A percentile compares a stretch with the other conserved stretches of the same genome.
phyloP scores from a whole-genome alignment of 352 stramenopile species.

The Hyaloperonospora arabidopsidis region DNA sequence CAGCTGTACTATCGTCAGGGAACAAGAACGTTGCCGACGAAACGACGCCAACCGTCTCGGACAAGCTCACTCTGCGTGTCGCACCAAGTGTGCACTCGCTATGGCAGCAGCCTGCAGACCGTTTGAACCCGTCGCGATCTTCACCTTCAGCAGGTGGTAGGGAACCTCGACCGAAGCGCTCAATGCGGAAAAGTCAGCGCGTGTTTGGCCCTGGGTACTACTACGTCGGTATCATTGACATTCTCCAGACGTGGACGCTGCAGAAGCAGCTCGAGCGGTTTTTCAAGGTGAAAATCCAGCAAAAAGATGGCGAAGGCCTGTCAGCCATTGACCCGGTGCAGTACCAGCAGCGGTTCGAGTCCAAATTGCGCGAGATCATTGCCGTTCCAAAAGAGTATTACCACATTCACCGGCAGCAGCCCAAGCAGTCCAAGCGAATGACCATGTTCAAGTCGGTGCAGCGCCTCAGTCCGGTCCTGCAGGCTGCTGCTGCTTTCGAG shows the following conservation, averaged over 20 bases:
- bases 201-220: conserved; percentile 83
- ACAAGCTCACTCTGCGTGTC: conserved; percentile 10
- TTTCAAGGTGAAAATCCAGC: conserved; percentile 70
- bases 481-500: conserved; percentile 29
- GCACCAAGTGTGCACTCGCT: conserved; percentile 32
- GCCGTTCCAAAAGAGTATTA: conserved; percentile 57
- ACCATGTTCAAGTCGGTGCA: conserved; percentile 28
- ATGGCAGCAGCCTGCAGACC: conserved; percentile 15
- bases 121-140: conserved; percentile 21
- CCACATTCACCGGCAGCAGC: conserved; percentile 9
- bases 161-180: conserved; percentile 30
- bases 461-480: conserved; percentile 30
- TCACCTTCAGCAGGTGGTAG: conserved; percentile 9
- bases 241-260: conserved; percentile 84
- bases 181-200: conserved; percentile 65
- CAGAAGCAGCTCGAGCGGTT: conserved; percentile 79
- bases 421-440: conserved; percentile 13
- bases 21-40: conserved; percentile 14
- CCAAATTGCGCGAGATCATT: conserved; percentile 77
- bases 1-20: conserved; percentile 11
- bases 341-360: conserved; percentile 79
- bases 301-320: conserved; percentile 61
- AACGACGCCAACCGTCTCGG: conserved; percentile 2
- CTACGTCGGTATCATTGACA: conserved; percentile 88
- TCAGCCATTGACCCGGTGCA: conserved; percentile 70